Conservation (phyloP, 257 asterid species). For the Salvia hispanica region DNA sequence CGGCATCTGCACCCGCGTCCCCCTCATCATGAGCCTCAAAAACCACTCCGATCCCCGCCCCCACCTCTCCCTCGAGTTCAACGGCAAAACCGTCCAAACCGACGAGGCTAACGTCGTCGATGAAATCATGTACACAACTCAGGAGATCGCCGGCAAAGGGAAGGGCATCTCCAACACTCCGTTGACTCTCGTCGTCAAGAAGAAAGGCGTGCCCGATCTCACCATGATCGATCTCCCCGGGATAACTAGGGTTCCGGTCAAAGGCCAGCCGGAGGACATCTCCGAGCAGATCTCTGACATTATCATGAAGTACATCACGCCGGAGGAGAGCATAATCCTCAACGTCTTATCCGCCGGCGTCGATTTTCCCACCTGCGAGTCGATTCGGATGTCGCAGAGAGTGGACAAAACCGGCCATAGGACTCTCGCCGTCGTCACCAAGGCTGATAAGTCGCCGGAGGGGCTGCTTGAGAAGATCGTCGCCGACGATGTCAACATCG, state of each 20-base stretch:
- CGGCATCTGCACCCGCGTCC: too few species aligned
- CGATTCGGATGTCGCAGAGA: slow-evolving; percentile 23
- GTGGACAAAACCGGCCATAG: slow-evolving; percentile 44
- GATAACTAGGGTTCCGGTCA: slow-evolving; percentile 45
- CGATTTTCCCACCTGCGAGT: slow-evolving; percentile 30
- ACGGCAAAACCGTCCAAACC: slow-evolving; percentile 26
- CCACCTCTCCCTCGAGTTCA: slow-evolving; percentile 37
- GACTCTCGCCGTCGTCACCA: slow-evolving; percentile 47
- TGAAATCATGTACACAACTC: slow-evolving; percentile 10
- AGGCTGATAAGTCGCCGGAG: slow-evolving; percentile 44
- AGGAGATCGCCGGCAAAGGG: slow-evolving; percentile 36
- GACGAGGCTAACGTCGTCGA: slow-evolving; percentile 30
- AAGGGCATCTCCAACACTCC: slow-evolving; percentile 42
- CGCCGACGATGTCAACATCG: slow-evolving; percentile 12
- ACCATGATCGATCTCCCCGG: slow-evolving; percentile 53
- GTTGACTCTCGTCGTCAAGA: slow-evolving; percentile 37
- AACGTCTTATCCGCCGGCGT: slow-evolving; percentile 13
- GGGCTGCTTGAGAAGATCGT: slow-evolving; percentile 38
- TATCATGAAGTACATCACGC: slow-evolving; percentile 7
- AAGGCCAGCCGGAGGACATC: slow-evolving; percentile 40
- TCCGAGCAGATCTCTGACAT: slow-evolving; percentile 12
- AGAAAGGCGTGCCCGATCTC: slow-evolving; percentile 37
- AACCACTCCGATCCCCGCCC: slow-evolving; percentile 18
- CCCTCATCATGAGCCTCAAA: slow-evolving; percentile 44
- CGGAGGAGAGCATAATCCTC: slow-evolving; percentile 24